These are phyloP conservation scores for Circinella umbellata DNA, from an alignment of 371 early-diverging fungal genomes.

Conservation along the genomic window DNA sequence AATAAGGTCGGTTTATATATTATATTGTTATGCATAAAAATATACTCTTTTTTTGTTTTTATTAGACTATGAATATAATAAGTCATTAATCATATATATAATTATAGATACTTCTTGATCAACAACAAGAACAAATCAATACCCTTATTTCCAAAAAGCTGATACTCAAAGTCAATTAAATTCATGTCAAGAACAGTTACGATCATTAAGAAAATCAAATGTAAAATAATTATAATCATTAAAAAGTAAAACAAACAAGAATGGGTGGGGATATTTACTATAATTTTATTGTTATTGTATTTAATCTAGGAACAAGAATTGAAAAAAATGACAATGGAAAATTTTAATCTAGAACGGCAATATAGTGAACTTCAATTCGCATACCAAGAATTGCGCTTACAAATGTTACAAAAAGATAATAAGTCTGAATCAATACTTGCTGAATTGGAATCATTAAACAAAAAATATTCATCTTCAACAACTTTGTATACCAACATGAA, in stretches of 20 bases:
- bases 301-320: neutral
- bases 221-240: neutral
- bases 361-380: neutral
- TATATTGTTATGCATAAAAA: neutral
- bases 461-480: neutral
- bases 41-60: too few species aligned
- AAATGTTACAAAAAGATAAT: neutral
- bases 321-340: neutral
- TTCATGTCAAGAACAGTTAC: neutral
- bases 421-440: neutral
- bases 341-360: neutral
- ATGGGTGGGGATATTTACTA: neutral
- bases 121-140: neutral
- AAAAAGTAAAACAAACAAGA: neutral
- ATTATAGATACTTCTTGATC: neutral
- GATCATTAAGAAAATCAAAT: neutral
- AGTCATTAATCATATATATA: too few species aligned
- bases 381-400: neutral
- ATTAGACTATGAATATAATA: too few species aligned
- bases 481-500: neutral
- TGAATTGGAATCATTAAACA: neutral
- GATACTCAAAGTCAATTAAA: neutral
- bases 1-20: neutral
- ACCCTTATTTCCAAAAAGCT: neutral
- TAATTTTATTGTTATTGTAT: neutral